phyloP scores from a whole-genome alignment of 2,329 filamentous ascomycete species.

The Ambrosiella beaveri region DNA sequence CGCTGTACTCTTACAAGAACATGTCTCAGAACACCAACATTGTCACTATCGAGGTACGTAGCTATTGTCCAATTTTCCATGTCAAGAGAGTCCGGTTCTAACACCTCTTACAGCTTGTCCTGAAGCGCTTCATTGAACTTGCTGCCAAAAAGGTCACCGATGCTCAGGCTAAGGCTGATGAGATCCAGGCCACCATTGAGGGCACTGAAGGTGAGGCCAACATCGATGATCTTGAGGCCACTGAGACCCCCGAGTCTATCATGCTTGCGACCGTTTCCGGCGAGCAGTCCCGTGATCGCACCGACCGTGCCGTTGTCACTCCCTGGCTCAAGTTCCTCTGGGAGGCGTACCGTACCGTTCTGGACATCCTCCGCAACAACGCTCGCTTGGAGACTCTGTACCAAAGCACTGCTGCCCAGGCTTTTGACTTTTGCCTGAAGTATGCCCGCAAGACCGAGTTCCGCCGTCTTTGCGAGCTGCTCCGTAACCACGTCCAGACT shows the following conservation, averaged over 20 bases:
- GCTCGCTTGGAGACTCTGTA: constrained; percentile 94
- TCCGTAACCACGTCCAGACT: constrained; percentile 97
- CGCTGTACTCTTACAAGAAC: constrained; percentile 99
- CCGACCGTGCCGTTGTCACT: constrained; percentile 93
- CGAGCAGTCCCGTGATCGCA: constrained; percentile 92
- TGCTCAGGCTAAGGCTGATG: constrained; percentile 88
- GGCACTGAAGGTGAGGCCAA: constrained; percentile 45
- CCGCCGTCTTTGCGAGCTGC: constrained; percentile 89
- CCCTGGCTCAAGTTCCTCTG: constrained; percentile 99
- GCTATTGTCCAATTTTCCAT: neutral
- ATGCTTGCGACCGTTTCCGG: constrained; percentile 94
- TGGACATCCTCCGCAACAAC: constrained; percentile 98
- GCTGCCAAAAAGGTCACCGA: constrained; percentile 92
- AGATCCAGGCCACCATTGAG: constrained; percentile 77
- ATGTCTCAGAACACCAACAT: constrained; percentile 99
- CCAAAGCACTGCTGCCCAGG: constrained; percentile 93
- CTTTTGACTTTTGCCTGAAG: constrained; percentile 96
- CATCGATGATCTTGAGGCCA: constrained; percentile 89
- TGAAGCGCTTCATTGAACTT: constrained; percentile 96
- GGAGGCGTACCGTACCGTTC: constrained; percentile 96
- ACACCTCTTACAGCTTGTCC: constrained; percentile 45
- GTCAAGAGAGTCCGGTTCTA: neutral
- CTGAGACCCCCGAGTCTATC: constrained; percentile 94
- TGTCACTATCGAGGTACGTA: constrained; percentile 66
- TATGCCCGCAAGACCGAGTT: constrained; percentile 99